These are phyloP conservation scores for Castanopsis chinensis DNA, from an alignment of 306 rosid species.

Conservation along the genomic window DNA sequence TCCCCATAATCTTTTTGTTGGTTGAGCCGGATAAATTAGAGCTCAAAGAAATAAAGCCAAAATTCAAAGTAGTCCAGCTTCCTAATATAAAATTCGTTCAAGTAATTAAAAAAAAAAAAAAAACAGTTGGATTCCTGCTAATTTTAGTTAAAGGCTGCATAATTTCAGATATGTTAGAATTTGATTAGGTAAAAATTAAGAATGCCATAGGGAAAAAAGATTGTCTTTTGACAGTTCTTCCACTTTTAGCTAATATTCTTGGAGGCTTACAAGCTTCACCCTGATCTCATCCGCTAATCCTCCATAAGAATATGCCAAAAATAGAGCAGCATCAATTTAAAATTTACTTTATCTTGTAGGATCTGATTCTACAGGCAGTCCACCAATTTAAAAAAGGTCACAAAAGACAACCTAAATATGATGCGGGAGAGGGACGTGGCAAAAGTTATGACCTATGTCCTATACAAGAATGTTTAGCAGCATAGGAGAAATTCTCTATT, in stretches of 20 bases:
- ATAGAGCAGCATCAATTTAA: constrained; percentile 42
- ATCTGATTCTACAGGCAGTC: constrained; percentile 67
- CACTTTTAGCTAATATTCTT: not conserved
- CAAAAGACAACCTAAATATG: constrained; percentile 25
- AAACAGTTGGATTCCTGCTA: not conserved
- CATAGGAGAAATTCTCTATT: constrained; percentile 5
- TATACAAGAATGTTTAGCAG: constrained; percentile 1
- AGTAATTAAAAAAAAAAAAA: not conserved
- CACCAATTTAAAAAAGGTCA: constrained; percentile 36
- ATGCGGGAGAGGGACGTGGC: constrained; percentile 41
- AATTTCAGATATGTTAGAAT: not conserved
- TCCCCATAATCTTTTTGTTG: too few species aligned
- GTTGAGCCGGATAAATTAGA: too few species aligned
- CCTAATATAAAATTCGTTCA: not conserved
- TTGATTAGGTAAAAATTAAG: not conserved
- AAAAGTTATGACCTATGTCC: constrained; percentile 28
- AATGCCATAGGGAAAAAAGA: not conserved
- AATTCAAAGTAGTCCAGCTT: not conserved
- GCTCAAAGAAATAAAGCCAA: not conserved
- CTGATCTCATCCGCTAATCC: constrained; percentile 25
- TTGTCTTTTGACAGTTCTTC: not conserved
- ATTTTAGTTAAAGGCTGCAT: not conserved
- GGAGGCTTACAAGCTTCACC: constrained; percentile 18
- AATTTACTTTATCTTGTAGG: constrained; percentile 53
- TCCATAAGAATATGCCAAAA: constrained; percentile 34